Evolutionary conservation across 2,329 filamentous ascomycete species (phyloP).

Genomic region (Colletotrichum australisinense): DNA sequence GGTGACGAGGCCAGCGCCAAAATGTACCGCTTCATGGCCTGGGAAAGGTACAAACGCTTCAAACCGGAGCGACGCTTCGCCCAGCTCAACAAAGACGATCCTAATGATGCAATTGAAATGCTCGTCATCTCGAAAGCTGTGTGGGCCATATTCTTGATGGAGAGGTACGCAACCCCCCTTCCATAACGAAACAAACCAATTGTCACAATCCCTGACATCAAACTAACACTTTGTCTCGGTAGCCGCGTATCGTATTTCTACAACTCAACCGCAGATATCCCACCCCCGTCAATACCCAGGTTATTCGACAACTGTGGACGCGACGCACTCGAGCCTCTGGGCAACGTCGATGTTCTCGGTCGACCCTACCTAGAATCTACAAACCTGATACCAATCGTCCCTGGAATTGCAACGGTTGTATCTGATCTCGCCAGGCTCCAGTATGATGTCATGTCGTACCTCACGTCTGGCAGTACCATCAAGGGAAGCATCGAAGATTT

Average conservation of each 20-base stretch:
- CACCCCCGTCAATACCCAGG: constrained; percentile 21
- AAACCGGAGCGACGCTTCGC: constrained; percentile 20
- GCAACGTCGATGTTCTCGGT: constrained; percentile 27
- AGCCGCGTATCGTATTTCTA: constrained; percentile 34
- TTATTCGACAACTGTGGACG: constrained; percentile 20
- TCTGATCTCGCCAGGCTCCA: constrained; percentile 17
- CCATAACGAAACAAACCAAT: background rate
- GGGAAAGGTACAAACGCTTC: constrained; percentile 32
- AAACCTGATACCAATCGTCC: background rate
- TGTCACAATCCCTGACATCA: background rate
- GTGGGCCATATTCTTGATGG: constrained; percentile 31
- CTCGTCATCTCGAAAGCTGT: constrained; percentile 17
- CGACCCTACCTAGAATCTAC: background rate
- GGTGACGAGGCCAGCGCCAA: constrained; percentile 28
- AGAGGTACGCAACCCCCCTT: constrained; percentile 8
- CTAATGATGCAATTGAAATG: constrained; percentile 2
- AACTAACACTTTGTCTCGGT: no score
- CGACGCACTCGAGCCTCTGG: constrained; percentile 10
- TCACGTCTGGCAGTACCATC: constrained; percentile 20
- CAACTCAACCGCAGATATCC: constrained; percentile 8
- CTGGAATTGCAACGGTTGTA: constrained; percentile 19
- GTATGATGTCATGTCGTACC: constrained; percentile 28
- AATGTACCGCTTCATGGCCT: constrained; percentile 33
- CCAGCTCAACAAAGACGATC: constrained; percentile 3
- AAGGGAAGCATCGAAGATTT: constrained; percentile 17